phyloP scores from a whole-genome alignment of 371 early-diverging fungal genomes.

The Mucor piriformis region DNA sequence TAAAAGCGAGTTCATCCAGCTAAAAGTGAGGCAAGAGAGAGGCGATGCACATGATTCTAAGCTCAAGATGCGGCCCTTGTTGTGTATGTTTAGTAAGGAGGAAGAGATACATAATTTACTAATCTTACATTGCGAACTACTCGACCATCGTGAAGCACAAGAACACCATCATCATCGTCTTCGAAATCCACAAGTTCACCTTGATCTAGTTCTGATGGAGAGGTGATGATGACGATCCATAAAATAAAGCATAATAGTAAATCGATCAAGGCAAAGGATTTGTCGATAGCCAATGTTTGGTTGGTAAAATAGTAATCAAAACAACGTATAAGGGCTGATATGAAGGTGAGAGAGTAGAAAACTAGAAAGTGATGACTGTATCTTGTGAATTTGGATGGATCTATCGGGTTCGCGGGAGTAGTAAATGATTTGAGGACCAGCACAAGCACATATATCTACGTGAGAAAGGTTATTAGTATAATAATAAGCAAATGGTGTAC shows the following conservation, averaged over 20 bases:
- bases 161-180: slow-evolving; percentile 46
- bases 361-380: slow-evolving; percentile 54
- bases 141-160: slow-evolving; percentile 48
- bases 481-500: neutral
- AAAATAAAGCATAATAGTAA: slow-evolving; percentile 41
- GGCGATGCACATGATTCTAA: slow-evolving; percentile 67
- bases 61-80: slow-evolving; percentile 59
- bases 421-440: slow-evolving; percentile 55
- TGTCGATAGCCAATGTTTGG: slow-evolving; percentile 44
- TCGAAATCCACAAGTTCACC: slow-evolving; percentile 48
- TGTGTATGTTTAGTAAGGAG: too few relatives aligned
- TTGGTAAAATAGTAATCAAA: slow-evolving; percentile 49
- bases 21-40: slow-evolving; percentile 67
- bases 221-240: slow-evolving; percentile 49
- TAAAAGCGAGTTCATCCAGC: slow-evolving; percentile 80
- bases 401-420: slow-evolving; percentile 48
- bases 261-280: slow-evolving; percentile 45
- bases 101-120: too few relatives aligned
- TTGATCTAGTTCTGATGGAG: slow-evolving; percentile 50
- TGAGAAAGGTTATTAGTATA: neutral
- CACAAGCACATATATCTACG: slow-evolving; percentile 54
- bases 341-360: slow-evolving; percentile 50
- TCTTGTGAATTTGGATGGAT: slow-evolving; percentile 57
- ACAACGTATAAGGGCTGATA: slow-evolving; percentile 50
- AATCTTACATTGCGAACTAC: slow-evolving; percentile 46